Base-by-base conservation (phyloP, 2,329 filamentous ascomycete genomes). In the Fusarium coffeatum region DNA sequence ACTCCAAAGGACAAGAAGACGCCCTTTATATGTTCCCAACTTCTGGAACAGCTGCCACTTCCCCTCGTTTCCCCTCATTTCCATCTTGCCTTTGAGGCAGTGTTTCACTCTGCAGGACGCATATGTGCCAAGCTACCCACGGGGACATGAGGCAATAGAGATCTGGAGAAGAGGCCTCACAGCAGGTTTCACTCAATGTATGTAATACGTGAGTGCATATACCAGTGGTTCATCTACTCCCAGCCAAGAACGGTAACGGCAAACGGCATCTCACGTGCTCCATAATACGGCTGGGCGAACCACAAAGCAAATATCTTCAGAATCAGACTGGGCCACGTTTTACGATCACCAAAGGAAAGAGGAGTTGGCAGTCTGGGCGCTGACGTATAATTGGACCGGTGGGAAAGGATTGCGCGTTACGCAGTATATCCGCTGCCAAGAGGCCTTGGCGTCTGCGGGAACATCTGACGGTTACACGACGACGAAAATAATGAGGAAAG, bases 61-160 rank as follows among this genome's bases (percentile, higher is more conserved):
- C 34, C 16, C 32, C 32, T 37, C 37, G 12, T 5, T 42, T 58
- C 59, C 45, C 61, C 51, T 20, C 50, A 32, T 18, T 28, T 16
- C 43, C 51, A 28, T 18, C 16, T 16, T 23, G 23, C 11, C 18
- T 25, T 8, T 15, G 37, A 64, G 61, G 60, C 60, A 50, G 40
- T 50, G 51, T 46, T 41, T 15, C 20, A 3, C 5, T 9, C n/a
- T 3, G 8, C 7, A 27, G 30, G 13, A 28, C 37, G 59, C 61
- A 64, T 50, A 64, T 49, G 60, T 59, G 61, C 61, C 61, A 64
- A 64, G 61, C 3, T 46, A 15, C 32, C 20, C 30, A 59, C 12
- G 20, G 18, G 50, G 37, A 45, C 23, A 22, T 32, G 30, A 46
- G 40, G 30, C 20, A 41, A 25, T 46, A 15, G 32, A 30, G 27